A percentile compares a stretch with the other conserved stretches of the same genome.
phyloP scores from a whole-genome alignment of 1,284 basidiomycete genomes.

The Ustilago vetiveriae region DNA sequence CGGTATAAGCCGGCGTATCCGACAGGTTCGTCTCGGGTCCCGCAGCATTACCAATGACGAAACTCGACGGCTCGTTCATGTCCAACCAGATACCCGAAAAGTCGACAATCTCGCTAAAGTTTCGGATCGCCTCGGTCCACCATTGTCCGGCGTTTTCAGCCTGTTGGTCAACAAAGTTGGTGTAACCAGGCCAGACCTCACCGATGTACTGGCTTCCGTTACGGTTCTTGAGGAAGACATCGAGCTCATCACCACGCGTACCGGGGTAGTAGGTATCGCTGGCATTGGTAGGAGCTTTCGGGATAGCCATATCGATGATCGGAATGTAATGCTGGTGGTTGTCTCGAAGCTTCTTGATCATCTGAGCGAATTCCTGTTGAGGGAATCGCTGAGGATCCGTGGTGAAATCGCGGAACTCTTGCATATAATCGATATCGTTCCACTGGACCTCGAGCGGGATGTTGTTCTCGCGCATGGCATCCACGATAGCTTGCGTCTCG shows the following conservation, averaged over 20 bases:
- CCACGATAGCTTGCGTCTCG: conserved; percentile 37
- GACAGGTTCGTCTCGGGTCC: conserved; percentile 69
- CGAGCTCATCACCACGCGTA: conserved; percentile 47
- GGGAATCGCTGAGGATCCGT: conserved; percentile 76
- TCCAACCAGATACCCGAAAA: conserved; percentile 56
- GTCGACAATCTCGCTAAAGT: conserved; percentile 49
- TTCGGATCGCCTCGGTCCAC: conserved; percentile 49
- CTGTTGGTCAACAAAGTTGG: conserved; percentile 42
- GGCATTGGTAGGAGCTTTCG: conserved; percentile 68
- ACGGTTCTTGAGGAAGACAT: conserved; percentile 55
- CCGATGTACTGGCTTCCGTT: conserved; percentile 74
- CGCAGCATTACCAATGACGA: conserved; percentile 40
- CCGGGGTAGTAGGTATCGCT: conserved; percentile 56
- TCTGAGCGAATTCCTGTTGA: conserved; percentile 72
- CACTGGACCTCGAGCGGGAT: conserved; percentile 81
- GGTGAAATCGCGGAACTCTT: conserved; percentile 76
- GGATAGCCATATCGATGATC: conserved; percentile 66
- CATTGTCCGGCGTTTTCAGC: conserved; percentile 43
- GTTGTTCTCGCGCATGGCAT: conserved; percentile 36
- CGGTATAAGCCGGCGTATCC: conserved; percentile 60
- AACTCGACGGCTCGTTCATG: conserved; percentile 55
- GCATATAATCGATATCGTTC: conserved; percentile 78
- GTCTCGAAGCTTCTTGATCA: conserved; percentile 73
- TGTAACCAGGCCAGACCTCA: conserved; percentile 68
- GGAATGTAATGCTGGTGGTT: conserved; percentile 67